Base-by-base conservation (phyloP, 371 early-diverging fungal species). In the Zychaea mexicana region DNA sequence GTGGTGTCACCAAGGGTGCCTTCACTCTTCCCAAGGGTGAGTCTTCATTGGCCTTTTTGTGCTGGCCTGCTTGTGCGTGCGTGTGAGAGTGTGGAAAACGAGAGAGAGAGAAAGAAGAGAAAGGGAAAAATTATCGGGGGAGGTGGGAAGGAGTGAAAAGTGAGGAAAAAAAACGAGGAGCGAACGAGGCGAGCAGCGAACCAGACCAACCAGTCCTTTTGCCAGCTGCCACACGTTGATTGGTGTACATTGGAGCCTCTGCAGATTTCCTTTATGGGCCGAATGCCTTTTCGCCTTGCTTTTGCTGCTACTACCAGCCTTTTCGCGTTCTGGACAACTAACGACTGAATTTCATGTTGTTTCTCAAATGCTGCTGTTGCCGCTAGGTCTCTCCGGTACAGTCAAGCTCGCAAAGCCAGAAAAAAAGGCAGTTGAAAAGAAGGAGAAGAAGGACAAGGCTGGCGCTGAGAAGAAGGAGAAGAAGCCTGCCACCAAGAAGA, bases 21-120 rank as follows among this genome's bases (percentile, higher is more conserved):
- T 89, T 93, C 62, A 64, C 78, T 64, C 87, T 88, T 72, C 90
- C 90, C 66, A 91, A 90, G 71, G 92, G 91, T 75, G 78, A 66
- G 36, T 42, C n/a, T 42, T 2, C 2, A 17, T 42, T 12, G 1
- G n/a, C 7, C 42, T 42, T 42, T 42, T 42, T 42, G 13, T 15
- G 13, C 0, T 6, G 13, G n/a, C n/a, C n/a, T n/a, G n/a, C n/a
- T n/a, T n/a, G n/a, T n/a, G n/a, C n/a, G n/a, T n/a, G n/a, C n/a
- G n/a, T n/a, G n/a, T n/a, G n/a, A n/a, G n/a, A n/a, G n/a, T n/a
- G n/a, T n/a, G n/a, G n/a, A n/a, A n/a, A n/a, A n/a, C n/a, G 15
- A 36, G 36, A 36, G 15, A 36, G 36, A 10, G 2, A 36, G 10
- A 42, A 42, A 15, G 4, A 42, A 42, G n/a, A 42, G 4, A 42